Percentiles rank a stretch among this genome's conserved stretches.
These are phyloP conservation scores for Botrytis paeoniae DNA, from an alignment of 2,329 filamentous ascomycete genomes.

Conservation along the genomic window DNA sequence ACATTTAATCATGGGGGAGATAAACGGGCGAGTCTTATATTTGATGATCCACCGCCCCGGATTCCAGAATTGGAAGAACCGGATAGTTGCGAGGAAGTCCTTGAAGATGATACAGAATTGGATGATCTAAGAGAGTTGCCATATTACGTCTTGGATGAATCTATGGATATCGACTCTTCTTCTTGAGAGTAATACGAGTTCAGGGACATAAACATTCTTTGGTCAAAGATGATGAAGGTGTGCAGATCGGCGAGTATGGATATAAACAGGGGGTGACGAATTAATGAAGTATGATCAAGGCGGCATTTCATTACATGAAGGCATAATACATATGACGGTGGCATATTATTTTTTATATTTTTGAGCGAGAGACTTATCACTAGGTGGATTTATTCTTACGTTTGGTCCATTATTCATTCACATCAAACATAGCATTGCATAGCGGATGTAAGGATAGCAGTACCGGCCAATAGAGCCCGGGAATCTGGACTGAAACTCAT, in stretches of 20 bases:
- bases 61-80: constrained; percentile 39
- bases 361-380: background rate
- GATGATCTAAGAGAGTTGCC: constrained; percentile 30
- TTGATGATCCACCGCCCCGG: constrained; percentile 38
- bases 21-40: constrained; percentile 35
- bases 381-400: background rate
- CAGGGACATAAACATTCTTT: background rate
- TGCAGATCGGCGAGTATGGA: constrained; percentile 17
- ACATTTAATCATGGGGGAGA: constrained; percentile 22
- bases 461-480: background rate
- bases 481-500: background rate
- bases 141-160: constrained; percentile 31
- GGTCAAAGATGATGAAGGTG: constrained; percentile 13
- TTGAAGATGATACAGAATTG: constrained; percentile 31
- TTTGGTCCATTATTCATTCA: constrained; percentile 3
- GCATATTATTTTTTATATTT: background rate
- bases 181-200: constrained; percentile 14
- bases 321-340: constrained; percentile 1
- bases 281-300: constrained; percentile 16
- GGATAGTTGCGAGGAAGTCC: constrained; percentile 35
- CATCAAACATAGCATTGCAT: constrained; percentile 6
- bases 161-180: constrained; percentile 35
- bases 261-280: background rate
- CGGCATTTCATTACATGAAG: background rate
- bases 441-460: constrained; percentile 12